Percentiles rank a stretch among this genome's conserved stretches.
Evolutionary conservation across 163 green algal species (phyloP).

Genomic region (Coccomyxa subellipsoidea): DNA sequence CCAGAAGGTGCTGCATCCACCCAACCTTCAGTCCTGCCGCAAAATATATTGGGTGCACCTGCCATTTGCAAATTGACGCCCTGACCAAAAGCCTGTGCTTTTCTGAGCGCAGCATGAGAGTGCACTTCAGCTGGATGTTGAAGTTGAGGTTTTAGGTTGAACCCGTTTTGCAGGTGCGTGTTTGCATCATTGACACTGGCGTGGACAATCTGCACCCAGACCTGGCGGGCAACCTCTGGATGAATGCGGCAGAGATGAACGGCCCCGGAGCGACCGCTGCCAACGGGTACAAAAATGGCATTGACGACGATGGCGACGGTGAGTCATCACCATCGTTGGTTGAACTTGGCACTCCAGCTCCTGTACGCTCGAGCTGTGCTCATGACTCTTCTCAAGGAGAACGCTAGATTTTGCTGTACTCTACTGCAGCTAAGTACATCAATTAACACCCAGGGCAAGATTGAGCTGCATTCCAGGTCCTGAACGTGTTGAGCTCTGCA

Average conservation of each 20-base stretch:
- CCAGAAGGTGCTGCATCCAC: neutral
- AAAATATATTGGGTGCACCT: conserved; percentile 19
- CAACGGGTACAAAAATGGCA: conserved; percentile 29
- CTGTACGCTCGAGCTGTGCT: too few relatives aligned
- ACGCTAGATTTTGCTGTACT: too few relatives aligned
- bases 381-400: too few relatives aligned
- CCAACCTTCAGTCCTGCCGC: conserved; percentile 1
- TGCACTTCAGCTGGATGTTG: too few relatives aligned
- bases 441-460: too few relatives aligned
- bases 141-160: too few relatives aligned
- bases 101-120: conserved; percentile 18
- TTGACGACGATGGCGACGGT: conserved; percentile 49
- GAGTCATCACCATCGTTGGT: neutral
- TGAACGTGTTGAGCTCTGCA: too few relatives aligned
- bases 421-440: too few relatives aligned
- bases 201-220: conserved; percentile 57
- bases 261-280: conserved; percentile 15
- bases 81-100: too few relatives aligned
- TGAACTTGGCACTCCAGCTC: neutral
- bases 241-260: conserved; percentile 33
- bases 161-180: conserved; percentile 12
- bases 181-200: conserved; percentile 60
- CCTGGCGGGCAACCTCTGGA: conserved; percentile 41
- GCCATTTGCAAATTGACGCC: conserved; percentile 7
- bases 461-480: too few relatives aligned